These are phyloP conservation scores for Penicillium brasilianum DNA, from an alignment of 2,329 filamentous ascomycete genomes.

Conservation along the genomic window DNA sequence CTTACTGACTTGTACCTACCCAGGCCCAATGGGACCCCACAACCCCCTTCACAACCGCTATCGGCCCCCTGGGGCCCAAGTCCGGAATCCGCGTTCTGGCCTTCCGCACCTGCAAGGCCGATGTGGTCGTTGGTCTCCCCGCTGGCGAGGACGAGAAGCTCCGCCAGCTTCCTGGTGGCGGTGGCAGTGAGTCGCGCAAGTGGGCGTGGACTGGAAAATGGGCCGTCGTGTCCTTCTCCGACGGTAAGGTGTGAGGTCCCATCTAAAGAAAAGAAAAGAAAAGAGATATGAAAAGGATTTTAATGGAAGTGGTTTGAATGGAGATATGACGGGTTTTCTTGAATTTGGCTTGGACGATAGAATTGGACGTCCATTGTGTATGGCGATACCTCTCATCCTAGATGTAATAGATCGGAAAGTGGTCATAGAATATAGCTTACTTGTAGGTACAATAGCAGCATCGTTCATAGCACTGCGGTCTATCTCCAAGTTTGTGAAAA, in stretches of 20 bases:
- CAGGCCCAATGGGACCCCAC: constrained; percentile 82
- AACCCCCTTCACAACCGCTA: constrained; percentile 81
- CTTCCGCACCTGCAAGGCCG: constrained; percentile 92
- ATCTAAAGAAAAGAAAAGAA: too few species aligned
- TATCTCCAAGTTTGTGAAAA: neutral
- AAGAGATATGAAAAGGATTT: neutral
- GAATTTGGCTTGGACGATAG: neutral
- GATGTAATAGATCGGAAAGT: neutral
- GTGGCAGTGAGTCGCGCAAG: constrained; percentile 71
- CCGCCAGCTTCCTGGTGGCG: constrained; percentile 69
- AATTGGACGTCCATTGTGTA: neutral
- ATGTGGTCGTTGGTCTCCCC: constrained; percentile 88
- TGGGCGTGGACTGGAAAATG: constrained; percentile 98
- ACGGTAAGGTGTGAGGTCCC: constrained; percentile 61
- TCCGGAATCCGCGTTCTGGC: constrained; percentile 86
- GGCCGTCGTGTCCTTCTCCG: constrained; percentile 87
- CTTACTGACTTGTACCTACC: neutral
- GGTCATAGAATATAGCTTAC: neutral
- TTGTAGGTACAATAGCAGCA: neutral
- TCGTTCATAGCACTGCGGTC: neutral
- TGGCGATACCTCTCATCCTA: neutral
- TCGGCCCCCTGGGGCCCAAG: constrained; percentile 80
- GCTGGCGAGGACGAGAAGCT: constrained; percentile 83
- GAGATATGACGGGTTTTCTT: neutral
- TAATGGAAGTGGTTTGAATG: neutral